phyloP scores from a whole-genome alignment of 306 rosid genomes.

The Comarum palustre region DNA sequence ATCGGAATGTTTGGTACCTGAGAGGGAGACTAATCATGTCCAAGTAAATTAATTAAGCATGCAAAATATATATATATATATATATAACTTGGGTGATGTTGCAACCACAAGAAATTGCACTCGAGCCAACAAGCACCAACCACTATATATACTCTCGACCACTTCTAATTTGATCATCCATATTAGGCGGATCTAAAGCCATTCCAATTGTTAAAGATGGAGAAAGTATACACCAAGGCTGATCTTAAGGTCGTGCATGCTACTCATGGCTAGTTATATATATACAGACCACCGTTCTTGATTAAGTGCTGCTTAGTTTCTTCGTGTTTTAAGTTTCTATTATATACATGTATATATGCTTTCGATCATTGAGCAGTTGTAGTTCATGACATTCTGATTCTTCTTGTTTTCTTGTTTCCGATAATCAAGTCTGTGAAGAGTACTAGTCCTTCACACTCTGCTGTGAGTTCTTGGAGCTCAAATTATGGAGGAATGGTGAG shows the following conservation, averaged over 20 bases:
- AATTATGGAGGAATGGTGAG: constrained; percentile 64
- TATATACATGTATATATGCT: background rate
- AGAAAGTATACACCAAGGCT: constrained; percentile 56
- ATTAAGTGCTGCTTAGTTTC: background rate
- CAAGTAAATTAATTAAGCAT: constrained; percentile 27
- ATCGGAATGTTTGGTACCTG: constrained; percentile 95
- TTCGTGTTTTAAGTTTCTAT: constrained; percentile 11
- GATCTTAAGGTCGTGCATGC: constrained; percentile 52
- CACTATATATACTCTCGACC: constrained; percentile 55
- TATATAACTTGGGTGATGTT: constrained; percentile 50
- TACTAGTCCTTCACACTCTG: constrained; percentile 41
- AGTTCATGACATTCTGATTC: background rate
- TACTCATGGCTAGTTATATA: background rate
- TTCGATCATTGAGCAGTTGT: background rate
- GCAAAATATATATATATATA: constrained; percentile 24
- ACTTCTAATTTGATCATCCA: background rate
- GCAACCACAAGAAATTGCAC: constrained; percentile 55
- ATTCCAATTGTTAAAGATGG: constrained; percentile 37
- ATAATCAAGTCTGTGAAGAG: constrained; percentile 50
- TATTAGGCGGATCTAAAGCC: background rate
- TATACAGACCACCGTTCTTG: background rate
- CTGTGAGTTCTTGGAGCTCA: constrained; percentile 59
- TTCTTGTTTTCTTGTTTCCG: constrained; percentile 15
- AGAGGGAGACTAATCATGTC: constrained; percentile 11
- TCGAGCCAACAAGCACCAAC: constrained; percentile 41